phyloP scores from a whole-genome alignment of 148 eudicot species.

The Heliamphora exappendiculata region DNA sequence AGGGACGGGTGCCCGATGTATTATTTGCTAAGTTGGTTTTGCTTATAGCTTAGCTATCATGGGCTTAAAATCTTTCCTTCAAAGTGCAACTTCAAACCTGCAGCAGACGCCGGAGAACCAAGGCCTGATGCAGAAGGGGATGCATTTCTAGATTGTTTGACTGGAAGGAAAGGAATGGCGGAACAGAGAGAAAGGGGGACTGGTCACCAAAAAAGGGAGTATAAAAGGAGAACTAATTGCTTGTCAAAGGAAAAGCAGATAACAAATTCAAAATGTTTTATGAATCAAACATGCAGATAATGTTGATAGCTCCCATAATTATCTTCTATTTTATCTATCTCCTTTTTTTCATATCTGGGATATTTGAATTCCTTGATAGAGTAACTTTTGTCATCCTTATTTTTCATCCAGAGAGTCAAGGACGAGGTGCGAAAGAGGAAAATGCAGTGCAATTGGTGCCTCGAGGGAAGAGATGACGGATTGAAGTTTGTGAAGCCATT shows the following conservation, averaged over 20 bases:
- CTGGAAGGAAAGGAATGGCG: background rate
- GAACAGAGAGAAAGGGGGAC: background rate
- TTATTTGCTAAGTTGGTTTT: background rate
- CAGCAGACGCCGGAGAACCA: background rate
- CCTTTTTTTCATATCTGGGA: background rate
- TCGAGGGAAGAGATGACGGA: slow-evolving; percentile 21
- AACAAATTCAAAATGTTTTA: background rate
- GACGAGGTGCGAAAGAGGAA: slow-evolving; percentile 48
- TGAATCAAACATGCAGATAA: background rate
- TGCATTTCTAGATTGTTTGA: background rate
- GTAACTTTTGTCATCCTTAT: background rate
- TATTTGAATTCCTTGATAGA: background rate
- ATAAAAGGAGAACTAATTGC: too few relatives aligned
- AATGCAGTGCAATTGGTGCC: slow-evolving; percentile 23
- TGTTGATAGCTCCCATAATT: background rate
- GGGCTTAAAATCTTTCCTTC: background rate
- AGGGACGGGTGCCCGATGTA: background rate
- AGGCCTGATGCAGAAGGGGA: background rate
- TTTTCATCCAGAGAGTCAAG: slow-evolving; percentile 44
- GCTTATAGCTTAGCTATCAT: background rate
- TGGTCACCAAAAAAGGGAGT: background rate
- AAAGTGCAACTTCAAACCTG: background rate
- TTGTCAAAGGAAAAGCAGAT: too few relatives aligned
- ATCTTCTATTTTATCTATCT: too few relatives aligned
- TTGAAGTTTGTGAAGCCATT: slow-evolving; percentile 37